Conservation (phyloP, 108 stramenopile species). For the Discostella pseudostelligera region DNA sequence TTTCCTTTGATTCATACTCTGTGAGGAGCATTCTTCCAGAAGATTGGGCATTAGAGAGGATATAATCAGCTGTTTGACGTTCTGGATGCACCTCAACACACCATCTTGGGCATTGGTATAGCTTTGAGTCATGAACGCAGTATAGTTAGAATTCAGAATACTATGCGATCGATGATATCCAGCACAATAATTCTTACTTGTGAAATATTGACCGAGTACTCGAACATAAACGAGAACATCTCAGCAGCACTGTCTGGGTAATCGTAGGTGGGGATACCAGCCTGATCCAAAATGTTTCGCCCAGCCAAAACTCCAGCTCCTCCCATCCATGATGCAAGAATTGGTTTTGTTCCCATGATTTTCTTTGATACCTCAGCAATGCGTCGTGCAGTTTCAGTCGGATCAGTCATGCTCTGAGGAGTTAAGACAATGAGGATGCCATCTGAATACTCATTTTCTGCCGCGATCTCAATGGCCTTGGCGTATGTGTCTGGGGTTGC, state of each 20-base stretch:
- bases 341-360: conserved; percentile 27
- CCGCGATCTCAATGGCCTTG: conserved; percentile 31
- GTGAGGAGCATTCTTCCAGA: conserved; percentile 28
- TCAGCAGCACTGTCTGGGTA: conserved; percentile 41
- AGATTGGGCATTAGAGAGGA: conserved; percentile 28
- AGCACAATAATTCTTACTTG: not conserved
- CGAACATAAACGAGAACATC: conserved; percentile 39
- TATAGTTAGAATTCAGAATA: conserved; percentile 6
- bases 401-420: conserved; percentile 49
- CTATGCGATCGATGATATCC: not conserved
- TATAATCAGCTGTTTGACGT: conserved; percentile 18
- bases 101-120: conserved; percentile 40
- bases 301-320: conserved; percentile 32
- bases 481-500: conserved; percentile 31
- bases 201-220: conserved; percentile 9
- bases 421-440: conserved; percentile 43
- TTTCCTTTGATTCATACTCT: conserved; percentile 35
- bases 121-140: conserved; percentile 16
- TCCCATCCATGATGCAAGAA: conserved; percentile 45
- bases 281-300: conserved; percentile 28
- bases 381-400: conserved; percentile 29
- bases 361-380: conserved; percentile 32
- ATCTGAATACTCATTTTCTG: conserved; percentile 24
- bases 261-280: conserved; percentile 34
- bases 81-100: conserved; percentile 42